phyloP scores from a whole-genome alignment of 176 grass and related monocot species.

The Eremochloa ophiuroides region DNA sequence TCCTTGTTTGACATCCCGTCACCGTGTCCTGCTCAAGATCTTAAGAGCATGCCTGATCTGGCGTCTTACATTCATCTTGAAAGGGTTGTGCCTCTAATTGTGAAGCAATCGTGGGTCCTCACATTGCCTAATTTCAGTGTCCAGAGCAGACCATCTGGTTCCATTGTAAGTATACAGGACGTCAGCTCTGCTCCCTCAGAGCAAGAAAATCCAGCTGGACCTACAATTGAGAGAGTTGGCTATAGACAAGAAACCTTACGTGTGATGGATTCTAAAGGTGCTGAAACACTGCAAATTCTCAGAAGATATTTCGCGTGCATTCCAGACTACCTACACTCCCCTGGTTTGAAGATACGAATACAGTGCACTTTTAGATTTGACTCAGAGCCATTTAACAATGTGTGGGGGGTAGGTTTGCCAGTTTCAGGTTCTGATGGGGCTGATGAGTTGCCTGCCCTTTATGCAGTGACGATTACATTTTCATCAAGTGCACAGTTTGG shows the following conservation, averaged over 20 bases:
- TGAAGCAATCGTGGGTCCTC: conserved; percentile 84
- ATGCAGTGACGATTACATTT: conserved; percentile 69
- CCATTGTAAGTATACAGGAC: conserved; percentile 52
- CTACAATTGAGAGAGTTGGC: conserved; percentile 40
- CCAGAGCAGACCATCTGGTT: conserved; percentile 39
- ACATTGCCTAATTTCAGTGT: conserved; percentile 55
- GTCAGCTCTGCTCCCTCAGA: conserved; percentile 36
- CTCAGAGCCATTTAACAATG: conserved; percentile 60
- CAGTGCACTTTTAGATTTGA: conserved; percentile 79
- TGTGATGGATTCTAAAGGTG: conserved; percentile 74
- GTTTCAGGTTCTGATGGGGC: conserved; percentile 42
- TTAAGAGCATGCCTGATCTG: conserved; percentile 46
- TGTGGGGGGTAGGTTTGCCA: conserved; percentile 46
- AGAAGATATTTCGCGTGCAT: conserved; percentile 69
- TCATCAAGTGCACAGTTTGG: conserved; percentile 69
- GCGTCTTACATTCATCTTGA: conserved; percentile 83
- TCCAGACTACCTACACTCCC: conserved; percentile 65
- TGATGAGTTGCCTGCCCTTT: conserved; percentile 65
- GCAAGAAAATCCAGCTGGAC: conserved; percentile 36
- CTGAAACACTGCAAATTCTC: conserved; percentile 64
- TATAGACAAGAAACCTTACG: conserved; percentile 49
- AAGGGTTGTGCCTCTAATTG: conserved; percentile 61
- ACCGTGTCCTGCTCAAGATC: conserved; percentile 38
- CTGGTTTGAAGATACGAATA: conserved; percentile 83
- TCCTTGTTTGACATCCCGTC: conserved; percentile 71